Evolutionary conservation across 1,284 basidiomycete species (phyloP), one percentile per base, ranked within the genome.

Genomic region (Cryptococcus maquisensis): DNA sequence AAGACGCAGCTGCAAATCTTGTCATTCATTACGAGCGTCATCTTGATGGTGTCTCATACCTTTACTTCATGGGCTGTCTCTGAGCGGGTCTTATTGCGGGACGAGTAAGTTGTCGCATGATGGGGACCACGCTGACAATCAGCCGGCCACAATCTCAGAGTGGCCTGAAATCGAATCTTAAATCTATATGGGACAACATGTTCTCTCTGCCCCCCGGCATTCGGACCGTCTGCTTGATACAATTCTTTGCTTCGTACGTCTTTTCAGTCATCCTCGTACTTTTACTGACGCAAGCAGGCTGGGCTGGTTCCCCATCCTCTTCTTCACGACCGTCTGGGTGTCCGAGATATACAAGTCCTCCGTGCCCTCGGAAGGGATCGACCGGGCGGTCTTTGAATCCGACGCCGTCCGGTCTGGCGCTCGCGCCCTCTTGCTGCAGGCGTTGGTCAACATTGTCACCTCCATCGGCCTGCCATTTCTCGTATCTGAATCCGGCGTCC

Each of bases 251-350:
- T 3, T 79, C 74, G 89, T 91, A 70, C 62, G 86, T 79, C 10
- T 54, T 28, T 15, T 10, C 21, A 20, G 21, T 21, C 42, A 39
- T 37, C 37, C n/a, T 47, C 2, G 39, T 35, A 23, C 36, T 47
- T 38, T 41, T 49, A 56, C 32, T 28, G n/a, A 55, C 18, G 32
- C 8, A 16, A 44, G n/a, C 38, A 90, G 84, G 82, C 79, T 90
- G 54, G 87, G 83, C 3, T 94, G 91, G 91, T 94, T 92, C 65
- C 91, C 91, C 0, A 78, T 92, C 26, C 78, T 94, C 2, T 94
- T 95, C 77, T 95, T 91, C 78, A 86, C 86, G 0, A 86, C 87
- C 0, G 79, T 89, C 13, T 97, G 92, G 77, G 82, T 95, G 47
- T 87, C 87, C 12, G 91, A 94, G 65, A 81, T 94, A 13, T 85